Percentiles rank a stretch among this genome's conserved stretches.
Evolutionary conservation across 805 yeast genomes (phyloP).

Genomic region (Zygosaccharomyces kombuchaensis): DNA sequence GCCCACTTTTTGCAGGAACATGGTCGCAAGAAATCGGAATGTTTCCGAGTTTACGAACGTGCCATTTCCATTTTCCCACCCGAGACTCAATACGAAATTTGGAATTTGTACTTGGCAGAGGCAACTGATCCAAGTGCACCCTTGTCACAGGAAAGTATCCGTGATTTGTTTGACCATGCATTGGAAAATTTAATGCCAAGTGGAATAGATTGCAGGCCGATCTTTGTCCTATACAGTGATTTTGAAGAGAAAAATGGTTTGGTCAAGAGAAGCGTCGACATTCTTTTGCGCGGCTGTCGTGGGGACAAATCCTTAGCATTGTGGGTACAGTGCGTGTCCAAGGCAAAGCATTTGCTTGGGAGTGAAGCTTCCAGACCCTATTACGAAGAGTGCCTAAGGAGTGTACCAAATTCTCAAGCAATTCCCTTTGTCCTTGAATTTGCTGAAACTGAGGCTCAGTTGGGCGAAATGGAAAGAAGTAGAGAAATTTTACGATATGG

Average conservation of each 20-base stretch:
- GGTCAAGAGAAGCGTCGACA: constrained; percentile 44
- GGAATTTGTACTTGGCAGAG: constrained; percentile 62
- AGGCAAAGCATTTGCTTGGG: constrained; percentile 41
- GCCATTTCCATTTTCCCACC: constrained; percentile 61
- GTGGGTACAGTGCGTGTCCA: constrained; percentile 42
- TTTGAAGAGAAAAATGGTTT: constrained; percentile 58
- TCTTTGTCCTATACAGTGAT: constrained; percentile 53
- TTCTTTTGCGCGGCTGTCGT: constrained; percentile 42
- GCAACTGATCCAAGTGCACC: constrained; percentile 34
- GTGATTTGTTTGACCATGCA: constrained; percentile 74
- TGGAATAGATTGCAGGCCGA: constrained; percentile 38
- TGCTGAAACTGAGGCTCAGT: constrained; percentile 50
- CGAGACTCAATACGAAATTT: constrained; percentile 55
- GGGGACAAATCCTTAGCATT: constrained; percentile 20
- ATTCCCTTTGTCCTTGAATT: constrained; percentile 48
- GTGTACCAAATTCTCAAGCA: constrained; percentile 41
- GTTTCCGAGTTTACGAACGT: constrained; percentile 60
- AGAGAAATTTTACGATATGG: constrained; percentile 59
- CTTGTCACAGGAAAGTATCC: constrained; percentile 47
- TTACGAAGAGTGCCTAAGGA: constrained; percentile 49
- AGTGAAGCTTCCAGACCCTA: constrained; percentile 42
- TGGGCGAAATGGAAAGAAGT: constrained; percentile 54
- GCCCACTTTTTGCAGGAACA: constrained; percentile 54
- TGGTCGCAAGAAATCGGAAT: constrained; percentile 37
- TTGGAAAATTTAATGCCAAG: constrained; percentile 47